phyloP scores from a whole-genome alignment of 306 rosid species.

The Castanospermum australe region DNA sequence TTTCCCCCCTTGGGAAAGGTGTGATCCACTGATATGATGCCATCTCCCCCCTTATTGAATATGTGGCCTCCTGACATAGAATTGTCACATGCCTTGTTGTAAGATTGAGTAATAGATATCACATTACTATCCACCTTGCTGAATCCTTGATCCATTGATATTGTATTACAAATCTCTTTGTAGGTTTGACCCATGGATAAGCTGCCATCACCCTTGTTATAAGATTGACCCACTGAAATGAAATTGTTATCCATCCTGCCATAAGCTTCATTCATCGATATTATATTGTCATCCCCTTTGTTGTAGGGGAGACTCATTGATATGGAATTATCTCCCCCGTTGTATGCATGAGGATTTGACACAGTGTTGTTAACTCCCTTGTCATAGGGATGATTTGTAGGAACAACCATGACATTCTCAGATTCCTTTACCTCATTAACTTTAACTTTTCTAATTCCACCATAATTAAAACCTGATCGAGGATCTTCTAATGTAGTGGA shows the following conservation, averaged over 20 bases:
- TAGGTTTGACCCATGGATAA: slow-evolving; percentile 51
- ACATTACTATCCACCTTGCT: slow-evolving; percentile 40
- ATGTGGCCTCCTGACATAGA: slow-evolving; percentile 42
- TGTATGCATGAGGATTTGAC: slow-evolving; percentile 35
- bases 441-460: slow-evolving; percentile 72
- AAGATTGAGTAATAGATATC: slow-evolving; percentile 51
- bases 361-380: slow-evolving; percentile 29
- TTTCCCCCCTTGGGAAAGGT: slow-evolving; percentile 34
- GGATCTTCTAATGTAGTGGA: slow-evolving; percentile 58
- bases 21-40: slow-evolving; percentile 31
- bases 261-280: slow-evolving; percentile 36
- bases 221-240: slow-evolving; percentile 54
- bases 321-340: slow-evolving; percentile 33
- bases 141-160: slow-evolving; percentile 39
- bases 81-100: slow-evolving; percentile 42
- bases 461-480: slow-evolving; percentile 43
- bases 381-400: slow-evolving; percentile 45
- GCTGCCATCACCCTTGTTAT: slow-evolving; percentile 33
- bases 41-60: slow-evolving; percentile 41
- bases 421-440: slow-evolving; percentile 72
- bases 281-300: slow-evolving; percentile 46
- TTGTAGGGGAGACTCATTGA: slow-evolving; percentile 44
- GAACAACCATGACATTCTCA: slow-evolving; percentile 43
- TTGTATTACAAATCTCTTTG: slow-evolving; percentile 35
- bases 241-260: slow-evolving; percentile 48